Conservation (phyloP, 331 rosid species). For the Dryas integrifolia region DNA sequence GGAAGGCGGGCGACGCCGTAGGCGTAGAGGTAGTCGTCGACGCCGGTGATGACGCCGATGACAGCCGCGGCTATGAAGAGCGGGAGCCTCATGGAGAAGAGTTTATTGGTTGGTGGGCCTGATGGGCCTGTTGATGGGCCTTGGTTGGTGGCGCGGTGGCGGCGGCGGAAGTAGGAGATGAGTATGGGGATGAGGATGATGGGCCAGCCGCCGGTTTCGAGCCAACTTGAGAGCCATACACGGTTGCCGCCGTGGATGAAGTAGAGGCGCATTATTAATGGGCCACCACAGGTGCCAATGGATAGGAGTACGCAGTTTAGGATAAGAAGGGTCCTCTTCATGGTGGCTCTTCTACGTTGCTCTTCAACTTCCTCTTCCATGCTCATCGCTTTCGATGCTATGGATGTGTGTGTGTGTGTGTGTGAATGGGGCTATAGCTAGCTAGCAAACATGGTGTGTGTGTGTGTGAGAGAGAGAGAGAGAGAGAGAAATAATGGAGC, state of each 20-base stretch:
- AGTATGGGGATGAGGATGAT: constrained; percentile 49
- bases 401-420: no score
- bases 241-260: constrained; percentile 80
- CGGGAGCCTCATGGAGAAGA: constrained; percentile 38
- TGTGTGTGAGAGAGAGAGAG: no score
- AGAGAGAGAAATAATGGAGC: no score
- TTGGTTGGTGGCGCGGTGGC: not conserved
- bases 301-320: constrained; percentile 46
- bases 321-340: constrained; percentile 39
- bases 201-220: constrained; percentile 67
- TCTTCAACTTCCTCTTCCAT: no score
- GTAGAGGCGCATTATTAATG: constrained; percentile 73
- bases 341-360: not conserved
- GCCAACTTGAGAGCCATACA: constrained; percentile 70
- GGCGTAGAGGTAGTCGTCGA: constrained; percentile 71
- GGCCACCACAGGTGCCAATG: constrained; percentile 63
- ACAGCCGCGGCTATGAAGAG: constrained; percentile 44
- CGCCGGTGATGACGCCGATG: constrained; percentile 64
- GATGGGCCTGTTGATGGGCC: not conserved
- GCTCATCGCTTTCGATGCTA: no score
- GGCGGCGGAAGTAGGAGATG: constrained; percentile 39
- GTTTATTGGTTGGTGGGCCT: not conserved
- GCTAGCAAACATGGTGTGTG: not conserved
- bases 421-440: no score
- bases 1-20: constrained; percentile 74